Base-by-base conservation (phyloP, 2,329 filamentous ascomycete species). In the Diaporthe sp. region DNA sequence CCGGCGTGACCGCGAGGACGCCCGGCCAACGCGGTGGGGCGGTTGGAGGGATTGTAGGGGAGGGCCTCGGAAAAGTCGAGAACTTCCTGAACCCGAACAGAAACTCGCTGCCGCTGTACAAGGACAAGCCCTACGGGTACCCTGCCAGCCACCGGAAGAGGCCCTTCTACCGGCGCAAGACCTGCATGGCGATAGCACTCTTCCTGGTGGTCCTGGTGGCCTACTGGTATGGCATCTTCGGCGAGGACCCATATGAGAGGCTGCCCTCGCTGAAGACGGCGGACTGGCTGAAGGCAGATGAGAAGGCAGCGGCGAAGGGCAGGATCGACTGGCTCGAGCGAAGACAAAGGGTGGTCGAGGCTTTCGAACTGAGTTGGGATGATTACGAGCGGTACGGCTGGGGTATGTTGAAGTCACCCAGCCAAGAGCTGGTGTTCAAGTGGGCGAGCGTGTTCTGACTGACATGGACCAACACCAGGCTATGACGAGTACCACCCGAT, bases 111-210 rank as follows among this genome's bases (percentile, higher is more conserved):
- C 97, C 97, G 59, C 96, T 98, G 94, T 99, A 99, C 87, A 99
- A 99, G 85, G 97, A 99, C 85, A 99, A 99, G 83, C 97, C 97
- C n/a, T 97, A 94, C 81, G 89, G 88, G 68, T 92, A 94, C 79
- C 87, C 90, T 56, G 85, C 88, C 44, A 90, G 90, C 75, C 87
- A 89, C 78, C 89, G 90, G 79, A 86, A 88, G 76, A 87, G 87
- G 69, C 87, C 90, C 44, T 84, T 90, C 78, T 92, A 91, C 85
- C 89, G 89, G 82, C 89, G 90, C 79, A 94, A 93, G 85, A 87
- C 93, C 74, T 83, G 90, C 37, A 77, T 92, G 30, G 87, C 84
- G 2, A 81, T 89, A 56, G 72, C 73, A 37, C 76, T 89, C 32
- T 83, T 88, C 8, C 37, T 75, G 25, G 77, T 94, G 44, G 82